Conservation (phyloP, 768 basidiomycete genomes). For the Pulveroboletus frians region DNA sequence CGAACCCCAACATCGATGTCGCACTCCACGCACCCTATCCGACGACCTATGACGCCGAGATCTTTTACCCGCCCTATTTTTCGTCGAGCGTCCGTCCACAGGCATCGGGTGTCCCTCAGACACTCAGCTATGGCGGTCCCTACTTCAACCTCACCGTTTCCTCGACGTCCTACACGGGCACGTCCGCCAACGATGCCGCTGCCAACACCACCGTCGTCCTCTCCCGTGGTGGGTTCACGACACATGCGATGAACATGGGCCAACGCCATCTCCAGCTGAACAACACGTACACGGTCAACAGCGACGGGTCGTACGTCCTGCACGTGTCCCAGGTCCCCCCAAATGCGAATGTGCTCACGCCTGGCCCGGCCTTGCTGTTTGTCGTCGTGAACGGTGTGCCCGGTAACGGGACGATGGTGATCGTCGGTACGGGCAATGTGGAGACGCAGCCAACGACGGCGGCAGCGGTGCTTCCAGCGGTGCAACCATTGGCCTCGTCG, state of each 20-base stretch:
- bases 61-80: slow-evolving; percentile 92
- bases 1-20: slow-evolving; percentile 89
- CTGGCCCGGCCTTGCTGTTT: slow-evolving; percentile 81
- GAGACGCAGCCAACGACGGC: slow-evolving; percentile 56
- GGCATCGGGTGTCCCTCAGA: slow-evolving; percentile 65
- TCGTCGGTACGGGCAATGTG: slow-evolving; percentile 75
- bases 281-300: slow-evolving; percentile 76
- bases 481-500: slow-evolving; percentile 17
- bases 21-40: slow-evolving; percentile 57
- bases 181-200: slow-evolving; percentile 59
- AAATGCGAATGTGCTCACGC: slow-evolving; percentile 81
- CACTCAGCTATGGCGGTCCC: slow-evolving; percentile 76
- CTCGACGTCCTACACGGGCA: slow-evolving; percentile 58
- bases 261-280: slow-evolving; percentile 79
- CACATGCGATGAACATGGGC: slow-evolving; percentile 86
- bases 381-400: slow-evolving; percentile 84
- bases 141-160: slow-evolving; percentile 74
- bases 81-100: slow-evolving; percentile 60
- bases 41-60: slow-evolving; percentile 77
- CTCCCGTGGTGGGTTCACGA: slow-evolving; percentile 80
- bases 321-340: slow-evolving; percentile 82
- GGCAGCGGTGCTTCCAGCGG: slow-evolving; percentile 38
- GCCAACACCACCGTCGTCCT: slow-evolving; percentile 72
- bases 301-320: slow-evolving; percentile 69
- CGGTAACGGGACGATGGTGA: slow-evolving; percentile 69